Base-by-base conservation (phyloP, 108 stramenopile genomes). In the Fistulifera pelliculosa region DNA sequence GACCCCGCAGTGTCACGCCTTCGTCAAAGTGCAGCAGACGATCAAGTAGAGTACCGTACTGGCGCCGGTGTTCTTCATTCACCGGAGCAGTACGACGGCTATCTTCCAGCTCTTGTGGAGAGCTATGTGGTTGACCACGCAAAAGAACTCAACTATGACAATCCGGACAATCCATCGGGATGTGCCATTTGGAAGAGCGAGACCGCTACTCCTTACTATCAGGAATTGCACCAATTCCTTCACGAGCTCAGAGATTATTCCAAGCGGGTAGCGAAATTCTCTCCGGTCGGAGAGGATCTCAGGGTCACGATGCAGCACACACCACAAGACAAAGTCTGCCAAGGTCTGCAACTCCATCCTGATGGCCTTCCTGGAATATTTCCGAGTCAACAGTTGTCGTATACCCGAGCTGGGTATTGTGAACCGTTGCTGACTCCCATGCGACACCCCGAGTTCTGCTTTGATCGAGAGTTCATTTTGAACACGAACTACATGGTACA, bases 401-500 rank as follows among this genome's bases (percentile, higher is more conserved):
- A 38, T 28, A 40, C 39, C 0, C 15, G 18, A 10, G 22, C 52
- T 2, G 74, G 74, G 1, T 75, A 39, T 38, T n/a, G 65, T 14
- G 74, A 75, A 43, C 74, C 74, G 1, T 41, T 75, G 27, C 24
- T 65, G n/a, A 64, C 74, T 25, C 69, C 74, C 6, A 53, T 75
- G 64, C 64, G 74, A 0, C 59, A 66, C 22, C 69, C 64, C 12
- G 11, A 27, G 5, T 61, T 75, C 54, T 69, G 69, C 49, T 8
- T 19, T 5, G 48, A 64, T 16, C 18, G 19, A 4, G 47, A 18
- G 16, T 28, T 19, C 38, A 0, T 66, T 0, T 70, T 65, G 62
- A 55, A 52, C 51, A 61, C 80, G 47, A 58, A 68, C 22, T 86
- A 82, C 43, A 28, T 86, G 47, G 63, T 86, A 1, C 85, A 82